Base-by-base conservation (phyloP, 1,284 basidiomycete species). In the Sanghuangporus sanghuang region DNA sequence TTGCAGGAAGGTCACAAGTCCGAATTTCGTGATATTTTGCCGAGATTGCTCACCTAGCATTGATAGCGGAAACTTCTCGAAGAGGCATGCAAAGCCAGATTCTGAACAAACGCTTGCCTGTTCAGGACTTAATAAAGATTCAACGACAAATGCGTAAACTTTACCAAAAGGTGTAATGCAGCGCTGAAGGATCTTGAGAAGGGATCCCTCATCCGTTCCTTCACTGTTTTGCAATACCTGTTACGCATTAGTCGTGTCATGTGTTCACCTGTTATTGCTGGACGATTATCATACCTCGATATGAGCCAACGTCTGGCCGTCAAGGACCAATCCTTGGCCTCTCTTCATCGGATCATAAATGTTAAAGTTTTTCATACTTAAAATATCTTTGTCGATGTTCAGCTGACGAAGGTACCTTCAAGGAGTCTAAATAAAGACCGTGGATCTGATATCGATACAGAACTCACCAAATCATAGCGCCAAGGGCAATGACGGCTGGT, bases 301-400 rank as follows among this genome's bases (percentile, higher is more conserved):
- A 74, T 98, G 96, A 14, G 92, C 91, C 55, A 98, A 79, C 0
- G 94, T 96, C 72, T 97, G 94, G 2, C 96, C 96, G 73, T 98
- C 95, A 35, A 98, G 81, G 0, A 92, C 82, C 53, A 98, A 77
- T 23, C 89, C 92, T 71, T 89, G 82, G 21, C 93, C 94, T 66
- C 84, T 82, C 71, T 89, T 89, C 84, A 97, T 93, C 0, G 96
- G 95, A 74, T 98, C 95, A 72, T 97, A 97, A 50, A 97, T 81
- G 71, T 97, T 96, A 81, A 98, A 98, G 73, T 97, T 97, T 76
- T 87, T 90, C 86, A 96, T 95, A 63, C 86, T 92, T 68, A 98
- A 74, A 61, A 98, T 86, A 69, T 97, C 93, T 72, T 93, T 92
- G 77, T 95, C 95, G 66, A 98, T 93, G 71, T 97, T 97, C 54